These are phyloP conservation scores for Rhododendron molle DNA, from an alignment of 148 eudicot species.

Conservation along the genomic window DNA sequence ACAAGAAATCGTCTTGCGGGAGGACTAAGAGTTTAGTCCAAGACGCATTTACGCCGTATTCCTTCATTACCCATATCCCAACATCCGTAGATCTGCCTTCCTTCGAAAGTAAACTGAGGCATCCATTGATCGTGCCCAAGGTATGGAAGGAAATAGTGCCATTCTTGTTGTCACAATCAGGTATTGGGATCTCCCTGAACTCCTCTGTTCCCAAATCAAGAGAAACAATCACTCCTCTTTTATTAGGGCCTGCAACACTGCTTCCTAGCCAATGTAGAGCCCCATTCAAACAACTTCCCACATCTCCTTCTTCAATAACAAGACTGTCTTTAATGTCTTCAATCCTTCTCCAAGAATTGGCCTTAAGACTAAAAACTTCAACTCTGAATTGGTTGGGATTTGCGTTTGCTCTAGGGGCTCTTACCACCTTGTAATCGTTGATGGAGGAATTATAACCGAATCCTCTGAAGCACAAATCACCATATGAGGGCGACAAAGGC, in stretches of 20 bases:
- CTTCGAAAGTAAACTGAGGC: conserved; percentile 5
- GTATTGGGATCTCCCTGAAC: conserved; percentile 3
- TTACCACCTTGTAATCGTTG: conserved; percentile 1
- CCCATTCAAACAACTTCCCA: conserved; percentile 9
- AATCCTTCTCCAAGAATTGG: conserved; percentile 3
- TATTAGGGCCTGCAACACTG: not conserved
- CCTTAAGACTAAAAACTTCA: not conserved
- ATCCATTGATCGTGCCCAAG: conserved; percentile 2
- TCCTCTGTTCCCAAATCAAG: not conserved
- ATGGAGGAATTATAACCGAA: conserved; percentile 4
- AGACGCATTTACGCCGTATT: not conserved
- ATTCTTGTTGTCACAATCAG: not conserved
- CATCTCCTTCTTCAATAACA: not conserved
- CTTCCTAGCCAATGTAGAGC: conserved; percentile 12
- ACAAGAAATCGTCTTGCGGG: not conserved
- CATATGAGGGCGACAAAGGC: not conserved
- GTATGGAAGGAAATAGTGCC: not conserved
- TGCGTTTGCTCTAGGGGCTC: not conserved
- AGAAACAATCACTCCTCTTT: not conserved
- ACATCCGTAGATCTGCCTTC: not conserved
- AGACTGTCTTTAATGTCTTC: not conserved
- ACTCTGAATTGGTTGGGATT: not conserved
- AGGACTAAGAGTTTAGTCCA: not conserved
- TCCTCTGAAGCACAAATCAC: not conserved
- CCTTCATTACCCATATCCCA: conserved; percentile 5